Conservation (phyloP, 2,329 filamentous ascomycete genomes). For the Epichloe baconii region DNA sequence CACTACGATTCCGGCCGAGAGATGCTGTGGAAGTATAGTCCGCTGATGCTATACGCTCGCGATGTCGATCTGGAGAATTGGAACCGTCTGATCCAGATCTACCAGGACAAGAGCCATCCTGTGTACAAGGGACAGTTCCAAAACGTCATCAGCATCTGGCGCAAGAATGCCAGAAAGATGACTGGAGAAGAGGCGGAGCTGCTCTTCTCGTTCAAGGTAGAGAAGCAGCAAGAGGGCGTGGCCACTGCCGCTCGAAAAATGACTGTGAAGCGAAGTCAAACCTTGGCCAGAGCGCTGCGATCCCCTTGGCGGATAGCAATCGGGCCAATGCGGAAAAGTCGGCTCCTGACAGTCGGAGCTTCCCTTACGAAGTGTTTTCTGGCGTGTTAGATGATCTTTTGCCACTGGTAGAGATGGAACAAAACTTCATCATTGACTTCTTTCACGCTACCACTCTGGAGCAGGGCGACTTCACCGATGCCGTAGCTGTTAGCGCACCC, state of each 20-base stretch:
- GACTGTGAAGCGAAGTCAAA: conserved; percentile 89
- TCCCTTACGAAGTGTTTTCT: conserved; percentile 71
- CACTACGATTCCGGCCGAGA: conserved; percentile 62
- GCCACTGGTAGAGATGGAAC: conserved; percentile 77
- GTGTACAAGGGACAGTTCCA: conserved; percentile 75
- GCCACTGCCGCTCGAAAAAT: conserved; percentile 72
- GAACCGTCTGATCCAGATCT: conserved; percentile 65
- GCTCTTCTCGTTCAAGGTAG: conserved; percentile 71
- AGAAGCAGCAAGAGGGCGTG: conserved; percentile 74
- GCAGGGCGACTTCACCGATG: conserved; percentile 70
- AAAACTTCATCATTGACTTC: conserved; percentile 94
- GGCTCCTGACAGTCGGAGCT: conserved; percentile 48
- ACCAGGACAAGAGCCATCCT: conserved; percentile 62
- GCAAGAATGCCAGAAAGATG: conserved; percentile 61
- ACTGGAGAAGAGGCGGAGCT: conserved; percentile 68
- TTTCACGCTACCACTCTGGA: conserved; percentile 88
- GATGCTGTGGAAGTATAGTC: conserved; percentile 75
- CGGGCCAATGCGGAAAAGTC: conserved; percentile 40
- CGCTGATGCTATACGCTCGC: conserved; percentile 74
- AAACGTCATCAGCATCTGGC: conserved; percentile 67
- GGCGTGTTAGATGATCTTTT: conserved; percentile 70
- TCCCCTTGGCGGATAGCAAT: conserved; percentile 47
- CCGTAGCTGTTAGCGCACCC: conserved; percentile 53
- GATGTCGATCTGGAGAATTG: conserved; percentile 75
- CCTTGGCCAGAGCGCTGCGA: conserved; percentile 60